phyloP scores from a whole-genome alignment of 441 rosid species.

The Populus tomentosa region DNA sequence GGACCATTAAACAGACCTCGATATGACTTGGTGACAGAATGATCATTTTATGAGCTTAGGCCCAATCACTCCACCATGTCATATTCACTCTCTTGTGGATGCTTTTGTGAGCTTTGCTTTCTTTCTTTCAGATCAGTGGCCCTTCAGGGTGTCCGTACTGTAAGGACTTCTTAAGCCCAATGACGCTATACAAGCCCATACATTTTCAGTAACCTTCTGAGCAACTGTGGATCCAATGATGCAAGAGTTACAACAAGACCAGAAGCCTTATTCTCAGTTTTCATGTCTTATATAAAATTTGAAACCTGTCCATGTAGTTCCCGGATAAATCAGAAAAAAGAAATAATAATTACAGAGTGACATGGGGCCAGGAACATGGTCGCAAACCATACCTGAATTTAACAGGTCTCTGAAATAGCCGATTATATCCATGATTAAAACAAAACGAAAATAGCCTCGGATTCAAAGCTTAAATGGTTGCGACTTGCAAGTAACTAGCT shows the following conservation, averaged over 20 bases:
- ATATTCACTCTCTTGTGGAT: not conserved
- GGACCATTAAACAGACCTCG: not conserved
- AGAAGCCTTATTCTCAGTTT: not conserved
- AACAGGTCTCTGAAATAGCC: not conserved
- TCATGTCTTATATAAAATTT: not conserved
- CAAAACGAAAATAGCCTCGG: not conserved
- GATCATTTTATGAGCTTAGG: not conserved
- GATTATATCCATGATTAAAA: not conserved
- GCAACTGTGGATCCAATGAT: not conserved
- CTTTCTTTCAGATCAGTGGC: not conserved
- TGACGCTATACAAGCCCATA: not conserved
- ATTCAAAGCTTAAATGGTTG: not conserved
- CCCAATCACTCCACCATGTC: not conserved
- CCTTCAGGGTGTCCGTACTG: not conserved
- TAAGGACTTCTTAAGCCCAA: not conserved
- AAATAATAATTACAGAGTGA: too few species aligned
- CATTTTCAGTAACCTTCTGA: not conserved
- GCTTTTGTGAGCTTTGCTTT: not conserved
- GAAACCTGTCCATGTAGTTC: not conserved
- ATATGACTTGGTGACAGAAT: not conserved
- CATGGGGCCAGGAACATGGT: not conserved
- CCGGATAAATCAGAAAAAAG: not conserved
- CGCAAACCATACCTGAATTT: not conserved
- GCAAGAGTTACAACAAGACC: not conserved
- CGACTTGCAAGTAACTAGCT: not conserved